These are phyloP conservation scores for Orychophragmus violaceus DNA, from an alignment of 345 rosid genomes.

Conservation along the genomic window DNA sequence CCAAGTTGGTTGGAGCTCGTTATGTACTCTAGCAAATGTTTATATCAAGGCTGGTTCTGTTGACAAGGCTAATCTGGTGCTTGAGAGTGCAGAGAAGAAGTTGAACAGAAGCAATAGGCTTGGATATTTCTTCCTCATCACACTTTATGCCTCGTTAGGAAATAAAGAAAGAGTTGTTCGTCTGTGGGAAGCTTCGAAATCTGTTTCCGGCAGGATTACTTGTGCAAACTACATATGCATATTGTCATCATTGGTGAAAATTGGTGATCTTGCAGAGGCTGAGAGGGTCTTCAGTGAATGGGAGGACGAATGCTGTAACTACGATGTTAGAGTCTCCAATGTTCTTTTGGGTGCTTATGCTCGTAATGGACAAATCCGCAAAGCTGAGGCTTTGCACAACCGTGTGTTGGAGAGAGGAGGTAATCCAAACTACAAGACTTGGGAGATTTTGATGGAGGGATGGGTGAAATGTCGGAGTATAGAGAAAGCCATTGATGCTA, in stretches of 20 bases:
- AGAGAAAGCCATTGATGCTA: constrained; percentile 51
- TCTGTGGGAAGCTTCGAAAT: constrained; percentile 46
- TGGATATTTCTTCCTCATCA: constrained; percentile 49
- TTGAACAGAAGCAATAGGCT: constrained; percentile 36
- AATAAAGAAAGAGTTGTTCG: constrained; percentile 42
- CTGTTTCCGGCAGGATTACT: constrained; percentile 39
- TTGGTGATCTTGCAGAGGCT: constrained; percentile 37
- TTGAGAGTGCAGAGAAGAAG: constrained; percentile 42
- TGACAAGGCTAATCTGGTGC: constrained; percentile 39
- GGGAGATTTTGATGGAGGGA: constrained; percentile 70
- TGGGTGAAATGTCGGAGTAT: constrained; percentile 43
- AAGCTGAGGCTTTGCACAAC: constrained; percentile 43
- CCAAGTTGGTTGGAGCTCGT: constrained; percentile 54
- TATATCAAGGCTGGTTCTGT: constrained; percentile 40
- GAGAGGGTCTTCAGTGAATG: constrained; percentile 43
- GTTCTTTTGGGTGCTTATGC: constrained; percentile 53
- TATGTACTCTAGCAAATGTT: constrained; percentile 44
- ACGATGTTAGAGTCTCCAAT: constrained; percentile 54
- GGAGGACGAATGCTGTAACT: constrained; percentile 40
- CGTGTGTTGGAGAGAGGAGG: constrained; percentile 50
- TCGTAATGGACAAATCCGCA: constrained; percentile 34
- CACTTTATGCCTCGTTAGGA: constrained; percentile 36
- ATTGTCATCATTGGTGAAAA: constrained; percentile 44
- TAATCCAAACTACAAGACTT: constrained; percentile 62
- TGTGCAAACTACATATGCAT: constrained; percentile 51